Conservation (phyloP, 1,139 yeast genomes). For the Taphrina flavorubra region DNA sequence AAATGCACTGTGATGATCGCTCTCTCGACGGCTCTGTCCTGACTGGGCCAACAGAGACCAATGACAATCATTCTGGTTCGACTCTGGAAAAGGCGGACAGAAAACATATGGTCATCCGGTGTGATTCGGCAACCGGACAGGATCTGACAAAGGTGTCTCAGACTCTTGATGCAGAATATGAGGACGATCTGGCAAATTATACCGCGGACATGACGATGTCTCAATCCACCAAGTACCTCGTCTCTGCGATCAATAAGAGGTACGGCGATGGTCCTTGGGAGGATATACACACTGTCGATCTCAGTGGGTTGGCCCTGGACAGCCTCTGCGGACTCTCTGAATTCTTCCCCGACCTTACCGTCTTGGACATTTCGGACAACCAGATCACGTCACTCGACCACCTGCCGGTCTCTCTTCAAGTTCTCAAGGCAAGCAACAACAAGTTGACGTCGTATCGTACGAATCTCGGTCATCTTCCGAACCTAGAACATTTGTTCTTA, state of each 20-base stretch:
- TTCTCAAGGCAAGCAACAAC: constrained; percentile 50
- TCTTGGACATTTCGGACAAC: constrained; percentile 51
- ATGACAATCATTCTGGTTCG: background rate
- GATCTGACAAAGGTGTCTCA: constrained; percentile 9
- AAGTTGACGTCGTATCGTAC: constrained; percentile 48
- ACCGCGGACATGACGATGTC: constrained; percentile 35
- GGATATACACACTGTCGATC: constrained; percentile 49
- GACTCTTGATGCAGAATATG: background rate
- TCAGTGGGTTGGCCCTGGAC: constrained; percentile 49
- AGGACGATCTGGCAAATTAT: background rate
- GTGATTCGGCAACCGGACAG: background rate
- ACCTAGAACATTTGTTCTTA: constrained; percentile 51
- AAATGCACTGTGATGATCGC: background rate
- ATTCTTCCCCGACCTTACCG: constrained; percentile 52
- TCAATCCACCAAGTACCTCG: constrained; percentile 20
- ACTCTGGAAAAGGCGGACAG: background rate
- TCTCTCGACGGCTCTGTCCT: background rate
- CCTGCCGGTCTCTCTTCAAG: constrained; percentile 50
- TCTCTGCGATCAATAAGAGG: constrained; percentile 30
- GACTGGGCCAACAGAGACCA: background rate
- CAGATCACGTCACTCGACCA: constrained; percentile 52
- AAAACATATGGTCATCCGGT: background rate
- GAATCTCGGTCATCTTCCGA: constrained; percentile 49
- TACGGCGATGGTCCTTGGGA: constrained; percentile 50
- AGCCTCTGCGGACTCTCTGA: constrained; percentile 52